Evolutionary conservation across 129 eudicot genomes (phyloP), one percentile per base, ranked within the genome.

Genomic region (Lactuca sativa): DNA sequence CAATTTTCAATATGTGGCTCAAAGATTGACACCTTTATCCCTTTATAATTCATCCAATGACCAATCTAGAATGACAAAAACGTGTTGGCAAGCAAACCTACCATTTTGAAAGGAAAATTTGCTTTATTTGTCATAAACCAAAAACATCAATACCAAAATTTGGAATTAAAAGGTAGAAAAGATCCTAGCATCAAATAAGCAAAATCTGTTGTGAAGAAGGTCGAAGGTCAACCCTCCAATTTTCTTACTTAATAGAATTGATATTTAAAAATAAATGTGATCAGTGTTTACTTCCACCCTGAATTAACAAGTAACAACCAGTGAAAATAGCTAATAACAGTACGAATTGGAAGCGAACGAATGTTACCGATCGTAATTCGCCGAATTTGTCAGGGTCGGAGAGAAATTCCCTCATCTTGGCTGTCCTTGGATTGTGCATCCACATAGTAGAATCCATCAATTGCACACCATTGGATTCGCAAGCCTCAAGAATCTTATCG

Each of bases 381-480:
- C 97, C 97, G 47, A 90, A 90, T 4, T 52, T 72, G 14, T 65
- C 6, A 4, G 77, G 4, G 74, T 90, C 85, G 2, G 78, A 66
- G 1, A 90, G 63, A 64, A 90, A 76, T 37, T 82, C 82, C 69
- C 48, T 70, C 88, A 90, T 84, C 65, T 77, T 70, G 6, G 66
- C 61, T 7, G 97, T 78, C 76, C 97, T 59, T 0, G 91, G 95
- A 66, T 90, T 69, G 64, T 88, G 96, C 87, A 82, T 77, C 91
- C 85, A 83, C 91, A 88, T 85, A 57, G 91, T 88, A n/a, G 82
- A 86, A 70, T 88, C 96, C 96, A 88, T 88, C 65, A 82, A 81
- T 67, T 88, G 96, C 12, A 88, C 89, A 36, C 85, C 87, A 78
- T 83, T 88, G 0, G 63, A 7, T 40, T 85, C 85, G 34, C 96